Evolutionary conservation across 2,329 filamentous ascomycete species (phyloP), one percentile per base, ranked within the genome.

Genomic region (Exophiala mesophila): DNA sequence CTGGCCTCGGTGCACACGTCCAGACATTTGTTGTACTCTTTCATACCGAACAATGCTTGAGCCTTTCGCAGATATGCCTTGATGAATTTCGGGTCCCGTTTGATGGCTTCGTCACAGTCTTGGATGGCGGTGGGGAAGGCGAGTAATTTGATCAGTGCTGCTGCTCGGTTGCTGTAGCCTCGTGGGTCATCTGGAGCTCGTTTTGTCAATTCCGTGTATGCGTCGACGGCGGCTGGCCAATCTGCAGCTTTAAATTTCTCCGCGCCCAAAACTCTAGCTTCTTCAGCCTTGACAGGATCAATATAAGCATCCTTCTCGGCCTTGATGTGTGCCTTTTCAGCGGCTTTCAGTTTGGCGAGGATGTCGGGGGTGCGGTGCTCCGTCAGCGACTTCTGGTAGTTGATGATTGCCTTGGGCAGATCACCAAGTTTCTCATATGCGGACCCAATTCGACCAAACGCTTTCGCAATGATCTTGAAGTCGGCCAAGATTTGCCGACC

Each of bases 161-260:
- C 92, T 5, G 92, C 92, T 56, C 92, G 88, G 77, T 98, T 98
- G 63, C 86, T 94, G 76, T 92, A 98, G 31, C 92, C 90, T 56
- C 94, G 83, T 29, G 92, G 83, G 61, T 98, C 92, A 1, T 94
- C 77, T 4, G 94, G 92, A 0, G 88, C 84, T 45, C 92, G 88
- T 77, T 96, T 96, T 67, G 85, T 85, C 89, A 97, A 96, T 72
- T 98, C 92, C 1, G 75, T 80, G 72, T 98, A 98, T 1, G 90
- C 88, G 32, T 88, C 88, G 19, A 98, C 89, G 7, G 92, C 92
- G 39, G 79, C 92, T 8, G 92, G 90, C 85, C 89, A 97, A 68
- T 98, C 89, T 21, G 78, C 83, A 58, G 88, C 88, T 75, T 97
- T 97, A 78, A 98, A 98, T 69, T 94, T 94, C 66, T 86, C 80